Conservation (phyloP, 345 rosid species). For the Pistacia integerrima region DNA sequence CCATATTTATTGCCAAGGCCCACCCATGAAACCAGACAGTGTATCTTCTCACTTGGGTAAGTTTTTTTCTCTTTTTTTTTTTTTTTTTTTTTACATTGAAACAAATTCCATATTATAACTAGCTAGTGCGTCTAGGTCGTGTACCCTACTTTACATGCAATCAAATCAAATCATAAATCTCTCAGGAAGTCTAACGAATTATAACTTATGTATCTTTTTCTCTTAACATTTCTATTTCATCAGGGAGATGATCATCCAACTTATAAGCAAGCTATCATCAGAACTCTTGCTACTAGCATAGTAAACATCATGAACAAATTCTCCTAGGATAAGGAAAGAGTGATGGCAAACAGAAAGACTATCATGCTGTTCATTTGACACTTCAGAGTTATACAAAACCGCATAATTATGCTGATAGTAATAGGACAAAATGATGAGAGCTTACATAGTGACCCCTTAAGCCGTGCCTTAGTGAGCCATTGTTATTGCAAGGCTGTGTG, state of each 20-base stretch:
- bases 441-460: constrained; percentile 80
- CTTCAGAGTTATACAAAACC: not conserved
- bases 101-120: not conserved
- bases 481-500: constrained; percentile 69
- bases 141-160: not conserved
- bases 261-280: not conserved
- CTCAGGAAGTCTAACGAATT: not conserved
- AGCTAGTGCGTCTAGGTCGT: not conserved
- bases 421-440: constrained; percentile 5
- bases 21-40: not conserved
- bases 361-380: not conserved
- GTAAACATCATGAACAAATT: not conserved
- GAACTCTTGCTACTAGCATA: not conserved
- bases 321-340: not conserved
- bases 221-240: not conserved
- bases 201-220: not conserved
- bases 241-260: not conserved
- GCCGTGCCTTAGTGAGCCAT: constrained; percentile 53
- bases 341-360: not conserved
- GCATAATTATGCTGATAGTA: not conserved
- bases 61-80: not conserved
- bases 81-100: not conserved
- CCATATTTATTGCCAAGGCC: constrained; percentile 17
- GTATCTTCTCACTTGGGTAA: constrained; percentile 8
- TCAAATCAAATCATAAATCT: not conserved